A percentile compares a stretch with the other conserved stretches of the same genome.
phyloP scores from a whole-genome alignment of 306 rosid species.

The Begonia loranthoides region DNA sequence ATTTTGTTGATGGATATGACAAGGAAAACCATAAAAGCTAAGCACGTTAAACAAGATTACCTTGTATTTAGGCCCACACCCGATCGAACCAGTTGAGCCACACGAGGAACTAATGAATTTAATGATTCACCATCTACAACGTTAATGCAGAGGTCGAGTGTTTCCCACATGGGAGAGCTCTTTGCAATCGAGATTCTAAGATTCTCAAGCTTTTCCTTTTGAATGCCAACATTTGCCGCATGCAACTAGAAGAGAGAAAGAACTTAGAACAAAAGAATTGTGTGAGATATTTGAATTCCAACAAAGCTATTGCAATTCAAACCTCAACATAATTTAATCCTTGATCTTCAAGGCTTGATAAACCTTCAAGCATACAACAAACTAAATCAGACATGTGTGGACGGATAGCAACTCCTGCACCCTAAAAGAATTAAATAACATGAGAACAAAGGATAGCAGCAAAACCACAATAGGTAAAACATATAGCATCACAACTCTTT shows the following conservation, averaged over 20 bases:
- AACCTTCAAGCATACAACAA: slow-evolving; percentile 96
- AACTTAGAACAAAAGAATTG: slow-evolving; percentile 7
- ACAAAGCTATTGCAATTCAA: slow-evolving; percentile 12
- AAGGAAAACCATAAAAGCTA: too few species aligned
- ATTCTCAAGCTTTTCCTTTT: slow-evolving; percentile 79
- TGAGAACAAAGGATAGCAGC: slow-evolving; percentile 1
- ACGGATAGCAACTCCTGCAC: slow-evolving; percentile 83
- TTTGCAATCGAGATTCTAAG: slow-evolving; percentile 91
- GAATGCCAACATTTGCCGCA: slow-evolving; percentile 79
- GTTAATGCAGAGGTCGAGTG: slow-evolving; percentile 76
- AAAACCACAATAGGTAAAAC: background rate
- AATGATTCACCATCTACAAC: slow-evolving; percentile 73
- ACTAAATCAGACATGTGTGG: slow-evolving; percentile 81
- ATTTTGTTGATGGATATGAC: too few species aligned
- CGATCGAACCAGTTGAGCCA: slow-evolving; percentile 78
- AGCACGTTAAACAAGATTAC: slow-evolving; percentile 12
- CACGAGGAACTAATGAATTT: slow-evolving; percentile 67
- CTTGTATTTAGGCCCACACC: slow-evolving; percentile 98
- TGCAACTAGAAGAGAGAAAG: slow-evolving; percentile 47
- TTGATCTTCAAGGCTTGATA: slow-evolving; percentile 95
- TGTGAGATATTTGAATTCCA: slow-evolving; percentile 1
- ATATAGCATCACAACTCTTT: background rate
- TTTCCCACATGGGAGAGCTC: slow-evolving; percentile 99
- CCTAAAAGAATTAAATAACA: slow-evolving; percentile 30
- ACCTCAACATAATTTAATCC: slow-evolving; percentile 93